Evolutionary conservation across 768 basidiomycete species (phyloP).

Genomic region (Rhizopogon rudus): DNA sequence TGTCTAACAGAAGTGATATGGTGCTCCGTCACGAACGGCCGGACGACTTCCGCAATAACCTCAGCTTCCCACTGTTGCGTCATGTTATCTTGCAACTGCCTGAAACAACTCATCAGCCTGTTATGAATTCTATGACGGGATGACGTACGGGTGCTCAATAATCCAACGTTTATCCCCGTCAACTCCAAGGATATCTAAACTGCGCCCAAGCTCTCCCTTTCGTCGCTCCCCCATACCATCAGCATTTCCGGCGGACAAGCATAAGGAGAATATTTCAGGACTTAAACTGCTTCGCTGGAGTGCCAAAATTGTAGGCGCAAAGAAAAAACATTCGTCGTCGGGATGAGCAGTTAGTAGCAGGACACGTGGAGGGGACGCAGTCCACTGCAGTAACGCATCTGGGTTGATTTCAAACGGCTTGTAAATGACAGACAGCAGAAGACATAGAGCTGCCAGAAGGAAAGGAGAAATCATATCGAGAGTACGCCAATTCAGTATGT

Average conservation of each 20-base stretch:
- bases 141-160: conserved; percentile 67
- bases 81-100: conserved; percentile 73
- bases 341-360: conserved; percentile 88
- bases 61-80: conserved; percentile 57
- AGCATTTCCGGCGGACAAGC: conserved; percentile 76
- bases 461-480: conserved; percentile 11
- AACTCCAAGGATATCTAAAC: conserved; percentile 68
- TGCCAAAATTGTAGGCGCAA: conserved; percentile 74
- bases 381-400: conserved; percentile 11
- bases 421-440: conserved; percentile 19
- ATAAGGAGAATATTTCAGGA: conserved; percentile 53
- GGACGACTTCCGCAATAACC: conserved; percentile 53
- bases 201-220: conserved; percentile 51
- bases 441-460: conserved; percentile 10
- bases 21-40: conserved; percentile 52
- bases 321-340: conserved; percentile 94
- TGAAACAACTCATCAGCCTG: conserved; percentile 17
- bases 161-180: conserved; percentile 47
- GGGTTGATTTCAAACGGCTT: conserved; percentile 20
- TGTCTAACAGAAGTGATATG: conserved; percentile 58
- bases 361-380: conserved; percentile 24
- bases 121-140: conserved; percentile 1
- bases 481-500: not conserved
- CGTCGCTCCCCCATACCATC: conserved; percentile 67
- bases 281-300: conserved; percentile 27